A percentile compares a stretch with the other conserved stretches of the same genome.
phyloP scores from a whole-genome alignment of 106 monocot species.

The Iris macrosiphon region DNA sequence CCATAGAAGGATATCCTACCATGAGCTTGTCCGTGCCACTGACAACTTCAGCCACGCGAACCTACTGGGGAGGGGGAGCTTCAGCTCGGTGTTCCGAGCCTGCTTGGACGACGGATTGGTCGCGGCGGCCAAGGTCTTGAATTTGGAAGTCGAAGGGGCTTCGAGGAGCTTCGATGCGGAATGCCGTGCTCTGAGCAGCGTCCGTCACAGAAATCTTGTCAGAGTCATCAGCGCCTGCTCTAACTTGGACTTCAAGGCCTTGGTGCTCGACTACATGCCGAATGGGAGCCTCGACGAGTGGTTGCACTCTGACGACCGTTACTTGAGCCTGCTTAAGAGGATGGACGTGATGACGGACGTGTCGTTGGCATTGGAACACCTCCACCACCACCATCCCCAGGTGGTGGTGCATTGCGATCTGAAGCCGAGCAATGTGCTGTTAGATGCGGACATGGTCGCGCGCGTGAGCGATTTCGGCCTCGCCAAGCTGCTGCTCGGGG shows the following conservation, averaged over 20 bases:
- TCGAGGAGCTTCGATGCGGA: conserved; percentile 33
- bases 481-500: background rate
- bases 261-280: conserved; percentile 67
- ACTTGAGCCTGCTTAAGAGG: background rate
- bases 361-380: conserved; percentile 4
- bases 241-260: conserved; percentile 63
- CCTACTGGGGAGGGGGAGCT: conserved; percentile 55
- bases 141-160: conserved; percentile 12
- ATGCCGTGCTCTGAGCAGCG: too few relatives aligned
- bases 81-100: conserved; percentile 63
- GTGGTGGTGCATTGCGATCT: conserved; percentile 20
- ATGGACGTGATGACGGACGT: background rate
- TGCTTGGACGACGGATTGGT: conserved; percentile 18
- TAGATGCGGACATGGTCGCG: conserved; percentile 1
- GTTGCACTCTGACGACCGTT: conserved; percentile 11
- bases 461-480: background rate
- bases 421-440: conserved; percentile 1
- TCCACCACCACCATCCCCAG: conserved; percentile 9
- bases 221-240: conserved; percentile 72
- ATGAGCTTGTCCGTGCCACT: conserved; percentile 55
- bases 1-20: conserved; percentile 54
- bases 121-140: conserved; percentile 64
- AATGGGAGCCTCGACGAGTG: conserved; percentile 74
- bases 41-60: conserved; percentile 37
- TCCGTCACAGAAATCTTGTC: conserved; percentile 69